Evolutionary conservation across 176 grass and related monocot species (phyloP), one percentile per base, ranked within the genome.

Genomic region (Eleusine indica): DNA sequence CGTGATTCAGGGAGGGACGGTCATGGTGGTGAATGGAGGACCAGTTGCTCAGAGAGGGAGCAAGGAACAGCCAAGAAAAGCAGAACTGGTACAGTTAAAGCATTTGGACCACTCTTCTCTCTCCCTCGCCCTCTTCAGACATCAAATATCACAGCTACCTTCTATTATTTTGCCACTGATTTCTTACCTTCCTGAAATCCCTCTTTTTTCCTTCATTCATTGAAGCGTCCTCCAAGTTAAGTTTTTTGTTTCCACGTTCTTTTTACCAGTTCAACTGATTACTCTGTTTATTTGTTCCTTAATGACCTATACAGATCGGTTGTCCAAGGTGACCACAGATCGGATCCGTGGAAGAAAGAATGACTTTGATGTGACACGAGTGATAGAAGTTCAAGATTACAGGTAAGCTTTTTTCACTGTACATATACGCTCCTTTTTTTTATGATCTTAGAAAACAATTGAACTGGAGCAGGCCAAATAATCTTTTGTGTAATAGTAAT

Each of bases 61-160:
- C 30, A 83, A 90, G 88, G 83, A 77, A 82, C 88, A 68, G 87
- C 82, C 64, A 98, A 95, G 89, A 93, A 95, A 95, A 95, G 92
- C 85, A 93, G 90, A 87, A 93, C 96, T 91, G 96, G 96, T 98
- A 95, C 82, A 89, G 89, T 80, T 80, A 80, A 87, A 87, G 70
- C 84, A 63, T 75, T 70, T 83, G 80, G 84, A 90, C 84, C 84
- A 80, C 88, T 11, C 63, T 41, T 38, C 58, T 65, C 53, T 85
- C 63, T 83, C 30, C 32, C 32, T 35, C 32, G 32, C 32, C 32
- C 32, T 81, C 81, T 80, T 74, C 68, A 60, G 66, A 44, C 74
- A 91, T 70, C 84, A 90, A 77, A 86, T 70, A 86, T 82, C 44
- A 61, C 80, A 87, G 80, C 80, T 83, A 80, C 77, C 13, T 43